A percentile compares a stretch with the other conserved stretches of the same genome.
These are phyloP conservation scores for Galerina marginata DNA, from an alignment of 768 basidiomycete species.

Conservation along the genomic window DNA sequence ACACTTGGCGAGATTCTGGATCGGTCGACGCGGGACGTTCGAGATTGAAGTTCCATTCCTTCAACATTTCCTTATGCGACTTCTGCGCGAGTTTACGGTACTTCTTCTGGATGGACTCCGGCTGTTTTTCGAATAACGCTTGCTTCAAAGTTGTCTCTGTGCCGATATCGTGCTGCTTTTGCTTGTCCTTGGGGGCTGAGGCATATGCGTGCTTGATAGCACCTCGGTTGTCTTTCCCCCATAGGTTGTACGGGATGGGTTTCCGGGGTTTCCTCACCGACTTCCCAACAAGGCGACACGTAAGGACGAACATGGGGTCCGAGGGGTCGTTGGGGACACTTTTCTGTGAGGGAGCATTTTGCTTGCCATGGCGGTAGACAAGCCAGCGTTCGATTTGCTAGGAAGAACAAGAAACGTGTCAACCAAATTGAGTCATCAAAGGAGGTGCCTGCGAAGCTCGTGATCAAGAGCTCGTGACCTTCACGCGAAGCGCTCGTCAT, in stretches of 20 bases:
- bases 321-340: not conserved
- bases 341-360: not conserved
- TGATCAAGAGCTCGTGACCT: too few species aligned
- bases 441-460: too few species aligned
- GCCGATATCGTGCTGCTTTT: not conserved
- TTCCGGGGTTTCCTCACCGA: not conserved
- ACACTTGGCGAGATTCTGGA: not conserved
- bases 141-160: not conserved
- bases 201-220: not conserved
- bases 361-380: not conserved
- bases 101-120: not conserved
- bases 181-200: not conserved
- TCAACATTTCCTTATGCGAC: not conserved
- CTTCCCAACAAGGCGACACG: not conserved
- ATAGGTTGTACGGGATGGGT: not conserved
- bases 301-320: not conserved
- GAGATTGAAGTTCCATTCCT: not conserved
- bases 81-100: not conserved
- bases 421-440: too few species aligned
- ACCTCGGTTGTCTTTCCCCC: not conserved
- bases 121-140: not conserved
- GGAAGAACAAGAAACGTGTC: too few species aligned
- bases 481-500: too few species aligned
- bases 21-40: not conserved
- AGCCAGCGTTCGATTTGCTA: not conserved